A percentile compares a stretch with the other conserved stretches of the same genome.
phyloP scores from a whole-genome alignment of 2,329 filamentous ascomycete species.

The Tolypocladium paradoxum region DNA sequence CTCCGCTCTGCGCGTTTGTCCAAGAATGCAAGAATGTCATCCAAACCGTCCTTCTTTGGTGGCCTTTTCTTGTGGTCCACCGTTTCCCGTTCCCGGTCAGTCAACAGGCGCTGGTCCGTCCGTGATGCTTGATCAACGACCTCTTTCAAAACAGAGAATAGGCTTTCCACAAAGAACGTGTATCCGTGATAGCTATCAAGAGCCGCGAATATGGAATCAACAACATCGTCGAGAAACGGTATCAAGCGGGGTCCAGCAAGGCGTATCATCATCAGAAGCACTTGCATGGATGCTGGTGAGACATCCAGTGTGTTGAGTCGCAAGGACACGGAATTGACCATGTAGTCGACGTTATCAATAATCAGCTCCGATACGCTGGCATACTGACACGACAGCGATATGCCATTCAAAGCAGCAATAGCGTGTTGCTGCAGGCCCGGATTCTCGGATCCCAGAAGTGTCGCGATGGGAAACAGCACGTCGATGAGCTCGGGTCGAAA shows the following conservation, averaged over 20 bases:
- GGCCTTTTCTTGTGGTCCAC: slow-evolving; percentile 32
- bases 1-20: slow-evolving; percentile 38
- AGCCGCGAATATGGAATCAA: slow-evolving; percentile 82
- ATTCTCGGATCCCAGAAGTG: slow-evolving; percentile 68
- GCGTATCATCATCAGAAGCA: slow-evolving; percentile 87
- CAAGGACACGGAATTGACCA: slow-evolving; percentile 84
- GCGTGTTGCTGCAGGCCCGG: slow-evolving; percentile 65
- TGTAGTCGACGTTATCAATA: slow-evolving; percentile 87
- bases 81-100: slow-evolving; percentile 22
- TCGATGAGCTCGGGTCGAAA: slow-evolving; percentile 86
- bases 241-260: slow-evolving; percentile 73
- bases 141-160: slow-evolving; percentile 74
- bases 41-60: slow-evolving; percentile 23
- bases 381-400: slow-evolving; percentile 71
- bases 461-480: slow-evolving; percentile 79
- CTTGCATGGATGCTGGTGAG: slow-evolving; percentile 80
- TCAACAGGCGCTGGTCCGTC: slow-evolving; percentile 37
- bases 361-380: slow-evolving; percentile 64
- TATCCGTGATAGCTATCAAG: slow-evolving; percentile 96
- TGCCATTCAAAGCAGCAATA: slow-evolving; percentile 68
- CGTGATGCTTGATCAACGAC: slow-evolving; percentile 74
- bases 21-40: slow-evolving; percentile 45
- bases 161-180: slow-evolving; percentile 67
- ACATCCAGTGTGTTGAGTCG: slow-evolving; percentile 88
- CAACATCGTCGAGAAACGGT: slow-evolving; percentile 83